Base-by-base conservation (phyloP, 371 early-diverging fungal species). In the Mortierella sp. region DNA sequence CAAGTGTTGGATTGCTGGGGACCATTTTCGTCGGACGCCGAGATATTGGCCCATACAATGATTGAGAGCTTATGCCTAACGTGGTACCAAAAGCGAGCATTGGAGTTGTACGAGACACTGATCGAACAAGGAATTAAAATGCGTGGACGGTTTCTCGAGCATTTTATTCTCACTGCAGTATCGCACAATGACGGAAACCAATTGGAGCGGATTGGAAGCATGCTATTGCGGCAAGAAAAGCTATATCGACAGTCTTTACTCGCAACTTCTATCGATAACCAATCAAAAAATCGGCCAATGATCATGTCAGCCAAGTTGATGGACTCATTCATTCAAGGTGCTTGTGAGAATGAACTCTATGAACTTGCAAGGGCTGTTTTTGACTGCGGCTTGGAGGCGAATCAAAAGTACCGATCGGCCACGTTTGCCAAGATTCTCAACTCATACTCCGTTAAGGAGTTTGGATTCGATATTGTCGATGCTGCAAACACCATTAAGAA, bases 301-400 rank as follows among this genome's bases (percentile, higher is more conserved):
- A 19, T 68, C 9, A 68, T 80, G 51, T 31, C 68, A 13, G 15
- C 66, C 5, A 75, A 57, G 55, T 8, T 61, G 42, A 75, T 80
- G 81, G 75, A 80, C 49, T 32, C 68, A 0, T 80, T 75, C 58
- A 32, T 80, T 0, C 45, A 56, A 3, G 71, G 71, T 12, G 75
- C 75, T 2, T 80, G 61, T 29, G 66, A 67, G 37, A 56, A 31
- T n/a, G 68, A 64, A 34, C 65, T 68, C 6, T 70, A 65, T 29
- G 75, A 70, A 0, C 63, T 80, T 12, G 81, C 72, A 22, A 70
- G 75, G 35, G 58, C 59, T 0, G 81, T 80, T 9, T 80, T 80
- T 56, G 53, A 75, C 32, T 34, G 47, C 23, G 68, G 72, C 3
- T 49, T 80, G 57, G 65, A 63, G 29, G 72, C 55, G 17, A 75